These are phyloP conservation scores for Pharnaceum exiguum DNA, from an alignment of 148 eudicot genomes.

Conservation along the genomic window DNA sequence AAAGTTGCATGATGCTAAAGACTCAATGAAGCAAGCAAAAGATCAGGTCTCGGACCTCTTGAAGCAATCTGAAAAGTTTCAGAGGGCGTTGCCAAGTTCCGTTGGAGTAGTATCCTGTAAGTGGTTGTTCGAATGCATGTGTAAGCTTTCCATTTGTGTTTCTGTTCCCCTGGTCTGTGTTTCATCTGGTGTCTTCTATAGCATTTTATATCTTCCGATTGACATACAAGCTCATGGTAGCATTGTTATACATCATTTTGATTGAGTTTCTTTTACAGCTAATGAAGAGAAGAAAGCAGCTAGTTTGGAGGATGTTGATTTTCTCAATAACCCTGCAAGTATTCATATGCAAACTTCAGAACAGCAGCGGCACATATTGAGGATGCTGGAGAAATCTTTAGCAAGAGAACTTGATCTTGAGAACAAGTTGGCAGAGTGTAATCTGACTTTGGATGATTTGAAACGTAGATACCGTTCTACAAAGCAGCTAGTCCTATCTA, in stretches of 20 bases:
- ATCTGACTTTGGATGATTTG: constrained; percentile 49
- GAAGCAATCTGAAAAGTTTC: constrained; percentile 60
- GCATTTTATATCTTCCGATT: background rate
- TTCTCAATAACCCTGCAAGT: constrained; percentile 32
- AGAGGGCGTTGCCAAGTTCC: constrained; percentile 35
- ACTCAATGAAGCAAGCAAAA: constrained; percentile 59
- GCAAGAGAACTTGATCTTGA: constrained; percentile 85
- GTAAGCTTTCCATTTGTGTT: background rate
- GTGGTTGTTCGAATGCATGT: constrained; percentile 5
- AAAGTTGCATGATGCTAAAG: constrained; percentile 53
- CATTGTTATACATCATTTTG: background rate
- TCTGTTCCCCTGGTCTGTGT: background rate
- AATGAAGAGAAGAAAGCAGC: constrained; percentile 33
- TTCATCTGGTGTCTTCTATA: background rate
- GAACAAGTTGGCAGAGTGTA: constrained; percentile 54
- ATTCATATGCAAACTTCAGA: constrained; percentile 75
- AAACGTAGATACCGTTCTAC: constrained; percentile 43
- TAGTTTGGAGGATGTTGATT: constrained; percentile 28
- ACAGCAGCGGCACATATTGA: constrained; percentile 68
- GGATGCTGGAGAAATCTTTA: constrained; percentile 84
- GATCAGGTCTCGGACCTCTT: constrained; percentile 69
- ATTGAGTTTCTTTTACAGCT: constrained; percentile 31
- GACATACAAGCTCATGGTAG: background rate
- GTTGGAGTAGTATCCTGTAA: constrained; percentile 46
- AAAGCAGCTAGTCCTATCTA: constrained; percentile 38